Conservation (phyloP, 163 green algal species). For the Volvox carteri region DNA sequence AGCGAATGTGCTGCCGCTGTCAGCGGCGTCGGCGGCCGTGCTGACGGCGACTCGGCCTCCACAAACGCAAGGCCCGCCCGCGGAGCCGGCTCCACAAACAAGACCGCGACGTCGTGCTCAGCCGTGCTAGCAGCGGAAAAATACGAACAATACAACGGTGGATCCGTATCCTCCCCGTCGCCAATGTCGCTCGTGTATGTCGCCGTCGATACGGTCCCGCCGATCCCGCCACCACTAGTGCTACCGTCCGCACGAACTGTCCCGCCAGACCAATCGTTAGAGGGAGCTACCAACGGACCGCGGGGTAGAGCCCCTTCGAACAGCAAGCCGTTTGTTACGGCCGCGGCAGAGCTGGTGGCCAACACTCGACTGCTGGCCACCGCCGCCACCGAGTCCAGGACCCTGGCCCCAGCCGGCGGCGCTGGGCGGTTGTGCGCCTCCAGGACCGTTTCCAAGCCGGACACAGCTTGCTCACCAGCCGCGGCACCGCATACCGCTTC, state of each 20-base stretch:
- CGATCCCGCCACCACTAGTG: not conserved
- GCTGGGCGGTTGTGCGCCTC: no score
- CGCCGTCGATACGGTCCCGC: not conserved
- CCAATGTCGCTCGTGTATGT: constrained; percentile 2
- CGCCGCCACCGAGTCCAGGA: no score
- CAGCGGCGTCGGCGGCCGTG: not conserved
- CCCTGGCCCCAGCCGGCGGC: no score
- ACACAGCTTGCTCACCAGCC: no score
- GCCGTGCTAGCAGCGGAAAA: not conserved
- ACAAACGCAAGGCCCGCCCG: constrained; percentile 26
- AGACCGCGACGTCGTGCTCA: not conserved
- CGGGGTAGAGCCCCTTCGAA: no score
- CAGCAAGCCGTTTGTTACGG: no score
- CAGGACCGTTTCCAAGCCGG: no score
- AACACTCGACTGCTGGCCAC: no score
- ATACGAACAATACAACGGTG: not conserved
- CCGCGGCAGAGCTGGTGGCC: no score
- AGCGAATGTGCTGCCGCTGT: not conserved
- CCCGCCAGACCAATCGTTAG: no score
- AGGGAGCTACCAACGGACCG: no score
- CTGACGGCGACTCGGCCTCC: constrained; percentile 9
- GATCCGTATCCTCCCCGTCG: constrained; percentile 15
- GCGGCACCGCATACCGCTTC: no score
- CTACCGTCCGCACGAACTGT: not conserved
- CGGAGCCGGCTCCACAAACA: constrained; percentile 27